phyloP scores from a whole-genome alignment of 176 grass and related monocot species.

The Rhynchospora tenuis region DNA sequence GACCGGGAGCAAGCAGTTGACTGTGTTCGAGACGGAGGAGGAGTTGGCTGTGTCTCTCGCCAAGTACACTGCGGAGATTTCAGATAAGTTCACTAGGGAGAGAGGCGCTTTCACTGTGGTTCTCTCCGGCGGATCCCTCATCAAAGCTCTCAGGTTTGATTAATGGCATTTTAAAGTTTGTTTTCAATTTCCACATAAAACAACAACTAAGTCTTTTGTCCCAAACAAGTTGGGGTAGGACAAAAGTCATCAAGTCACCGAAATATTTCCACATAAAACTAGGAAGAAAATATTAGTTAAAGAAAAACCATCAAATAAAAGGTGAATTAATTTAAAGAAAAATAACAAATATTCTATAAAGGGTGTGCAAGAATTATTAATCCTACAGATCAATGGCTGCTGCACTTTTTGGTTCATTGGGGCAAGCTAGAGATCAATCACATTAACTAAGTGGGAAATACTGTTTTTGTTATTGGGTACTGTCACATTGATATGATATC shows the following conservation, averaged over 20 bases:
- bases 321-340: not conserved
- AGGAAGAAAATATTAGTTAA: not conserved
- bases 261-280: not conserved
- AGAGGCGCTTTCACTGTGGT: conserved; percentile 79
- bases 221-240: too few relatives aligned
- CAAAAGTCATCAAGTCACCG: too few relatives aligned
- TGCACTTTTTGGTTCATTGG: not conserved
- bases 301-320: not conserved
- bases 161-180: not conserved
- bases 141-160: conserved; percentile 41
- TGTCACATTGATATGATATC: not conserved
- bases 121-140: conserved; percentile 83
- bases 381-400: not conserved
- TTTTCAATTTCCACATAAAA: not conserved
- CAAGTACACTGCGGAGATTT: conserved; percentile 73
- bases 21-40: conserved; percentile 54
- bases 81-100: conserved; percentile 61
- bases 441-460: not conserved
- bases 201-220: too few relatives aligned
- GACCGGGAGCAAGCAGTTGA: conserved; percentile 34
- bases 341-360: not conserved
- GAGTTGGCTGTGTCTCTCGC: conserved; percentile 58
- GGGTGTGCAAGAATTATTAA: not conserved
- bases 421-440: not conserved
- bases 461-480: not conserved